Percentiles rank a stretch among this genome's conserved stretches.
Conservation (phyloP, 169 alveolate species). For the Toxoplasma gondii region DNA sequence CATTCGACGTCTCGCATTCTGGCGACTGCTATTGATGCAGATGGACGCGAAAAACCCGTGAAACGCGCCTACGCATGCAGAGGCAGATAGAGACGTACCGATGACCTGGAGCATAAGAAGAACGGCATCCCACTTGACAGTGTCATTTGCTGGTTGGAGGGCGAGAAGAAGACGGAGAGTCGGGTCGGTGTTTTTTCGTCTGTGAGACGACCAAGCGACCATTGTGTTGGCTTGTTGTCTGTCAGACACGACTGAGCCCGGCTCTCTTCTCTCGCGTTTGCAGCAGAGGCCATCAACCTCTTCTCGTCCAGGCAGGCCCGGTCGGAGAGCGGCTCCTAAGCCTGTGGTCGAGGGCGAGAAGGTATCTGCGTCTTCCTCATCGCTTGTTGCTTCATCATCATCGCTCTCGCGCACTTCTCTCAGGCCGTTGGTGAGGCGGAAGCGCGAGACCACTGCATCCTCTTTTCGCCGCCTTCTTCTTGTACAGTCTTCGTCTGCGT, state of each 20-base stretch:
- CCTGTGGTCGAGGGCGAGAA: neutral
- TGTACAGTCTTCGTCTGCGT: neutral
- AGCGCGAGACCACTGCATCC: neutral
- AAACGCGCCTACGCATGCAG: too few relatives aligned
- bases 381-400: neutral
- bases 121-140: conserved; percentile 5
- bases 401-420: neutral
- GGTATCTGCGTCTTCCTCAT: neutral
- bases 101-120: neutral
- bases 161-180: neutral
- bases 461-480: neutral
- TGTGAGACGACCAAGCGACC: neutral
- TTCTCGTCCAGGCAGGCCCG: neutral
- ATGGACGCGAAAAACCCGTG: neutral
- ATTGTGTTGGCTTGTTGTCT: neutral
- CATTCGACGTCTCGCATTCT: too few relatives aligned
- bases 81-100: neutral
- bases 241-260: neutral
- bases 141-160: neutral
- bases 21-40: neutral
- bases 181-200: neutral
- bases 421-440: neutral
- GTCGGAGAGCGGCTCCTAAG: neutral
- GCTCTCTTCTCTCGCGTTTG: neutral
- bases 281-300: neutral